phyloP scores from a whole-genome alignment of 2,329 filamentous ascomycete genomes.

The Zasmidium citrigriseum region DNA sequence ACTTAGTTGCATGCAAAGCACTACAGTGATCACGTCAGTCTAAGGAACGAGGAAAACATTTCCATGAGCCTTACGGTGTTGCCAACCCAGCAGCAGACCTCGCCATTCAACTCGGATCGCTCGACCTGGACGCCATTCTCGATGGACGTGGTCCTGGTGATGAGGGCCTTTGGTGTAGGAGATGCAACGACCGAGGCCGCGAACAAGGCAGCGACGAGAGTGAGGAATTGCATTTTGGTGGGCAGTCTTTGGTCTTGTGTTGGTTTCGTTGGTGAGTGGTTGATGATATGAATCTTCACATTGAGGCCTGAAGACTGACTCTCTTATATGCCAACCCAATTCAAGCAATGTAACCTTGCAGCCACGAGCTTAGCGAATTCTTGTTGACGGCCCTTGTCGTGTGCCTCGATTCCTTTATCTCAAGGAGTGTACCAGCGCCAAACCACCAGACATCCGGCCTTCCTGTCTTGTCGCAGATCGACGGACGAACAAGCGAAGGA shows the following conservation, averaged over 20 bases:
- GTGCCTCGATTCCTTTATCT: background rate
- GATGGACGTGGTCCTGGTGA: background rate
- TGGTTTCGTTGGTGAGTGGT: background rate
- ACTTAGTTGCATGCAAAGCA: too few species aligned
- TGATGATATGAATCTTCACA: too few species aligned
- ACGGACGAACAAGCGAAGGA: background rate
- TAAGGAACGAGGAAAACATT: too few species aligned
- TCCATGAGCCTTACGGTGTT: background rate
- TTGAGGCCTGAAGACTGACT: too few species aligned
- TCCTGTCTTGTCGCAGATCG: background rate
- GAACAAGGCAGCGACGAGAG: background rate
- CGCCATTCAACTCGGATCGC: background rate
- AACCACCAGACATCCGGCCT: too few species aligned
- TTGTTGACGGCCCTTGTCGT: too few species aligned
- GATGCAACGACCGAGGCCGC: background rate
- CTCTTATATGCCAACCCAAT: background rate
- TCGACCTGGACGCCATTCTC: background rate
- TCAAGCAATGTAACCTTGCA: background rate
- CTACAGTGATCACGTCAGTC: too few species aligned
- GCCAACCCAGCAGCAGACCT: background rate
- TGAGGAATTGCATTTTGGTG: background rate
- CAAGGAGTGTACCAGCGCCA: too few species aligned
- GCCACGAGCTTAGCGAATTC: too few species aligned
- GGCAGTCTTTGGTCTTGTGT: background rate
- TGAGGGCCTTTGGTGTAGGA: background rate